Evolutionary conservation across 1,284 basidiomycete species (phyloP), one percentile per base, ranked within the genome.

Genomic region (Cryptococcus sp.): DNA sequence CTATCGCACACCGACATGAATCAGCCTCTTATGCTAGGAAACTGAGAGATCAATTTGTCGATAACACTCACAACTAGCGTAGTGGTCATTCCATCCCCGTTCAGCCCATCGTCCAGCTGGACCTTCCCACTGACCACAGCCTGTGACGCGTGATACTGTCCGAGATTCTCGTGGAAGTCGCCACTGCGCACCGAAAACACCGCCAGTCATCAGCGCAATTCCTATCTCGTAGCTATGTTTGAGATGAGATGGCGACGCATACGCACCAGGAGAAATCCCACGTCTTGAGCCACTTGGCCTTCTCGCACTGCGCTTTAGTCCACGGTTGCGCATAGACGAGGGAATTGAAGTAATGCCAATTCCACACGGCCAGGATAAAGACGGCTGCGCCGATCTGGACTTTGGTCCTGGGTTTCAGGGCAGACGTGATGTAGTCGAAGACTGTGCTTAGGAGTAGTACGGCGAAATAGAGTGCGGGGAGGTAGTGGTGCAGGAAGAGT

Each of bases 251-350:
- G 23, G 4, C 19, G 20, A 4, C 7, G 13, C 49, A 50, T n/a
- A 67, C 88, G 59, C 71, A 89, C 87, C 94, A 98, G 56, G 87
- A 85, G 75, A 99, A 98, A 78, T 99, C 96, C 95, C 96, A 99
- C 2, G 86, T 88, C 80, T 88, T 90, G 55, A 93, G 70, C 91
- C 91, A 93, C 71, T 87, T 87, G 5, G 93, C 88, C 47, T 81
- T 83, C 60, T 85, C 79, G 72, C 95, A 99, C 61, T 89, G 83
- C 13, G 72, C 73, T 77, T 83, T 88, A 30, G 93, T 99, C 96
- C 96, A 99, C 0, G 85, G 82, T 19, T 79, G 84, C 0, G 91
- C 96, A 75, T 99, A 99, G 0, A 85, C 83, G 50, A 99, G 76
- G 0, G 95, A 89, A 63, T 88, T 89, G 73, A 93, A 90, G 70